A percentile compares a stretch with the other conserved stretches of the same genome.
Evolutionary conservation across 2,329 filamentous ascomycete genomes (phyloP).

Genomic region (Helicocarpus griseus): DNA sequence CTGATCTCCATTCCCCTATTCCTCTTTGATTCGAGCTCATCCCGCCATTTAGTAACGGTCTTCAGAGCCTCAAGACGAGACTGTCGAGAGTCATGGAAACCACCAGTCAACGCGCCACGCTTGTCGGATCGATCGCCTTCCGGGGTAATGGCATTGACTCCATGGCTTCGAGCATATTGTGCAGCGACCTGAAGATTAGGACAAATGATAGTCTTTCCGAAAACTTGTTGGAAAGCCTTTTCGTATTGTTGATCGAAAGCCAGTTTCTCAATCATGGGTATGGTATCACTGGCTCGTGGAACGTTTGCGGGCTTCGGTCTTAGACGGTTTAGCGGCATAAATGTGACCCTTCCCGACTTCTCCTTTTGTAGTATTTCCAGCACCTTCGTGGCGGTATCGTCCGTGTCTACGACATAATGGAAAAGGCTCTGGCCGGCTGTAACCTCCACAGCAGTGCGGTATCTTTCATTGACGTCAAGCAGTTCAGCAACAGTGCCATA

Average conservation of each 20-base stretch:
- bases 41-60: constrained; percentile 62
- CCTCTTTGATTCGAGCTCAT: constrained; percentile 60
- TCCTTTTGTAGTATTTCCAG: constrained; percentile 70
- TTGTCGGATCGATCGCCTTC: constrained; percentile 94
- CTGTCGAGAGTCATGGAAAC: constrained; percentile 76
- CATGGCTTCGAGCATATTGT: constrained; percentile 86
- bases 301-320: constrained; percentile 62
- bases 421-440: constrained; percentile 88
- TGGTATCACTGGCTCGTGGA: constrained; percentile 75
- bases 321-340: constrained; percentile 83
- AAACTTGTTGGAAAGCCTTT: constrained; percentile 85
- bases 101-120: constrained; percentile 88
- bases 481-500: constrained; percentile 91
- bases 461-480: constrained; percentile 74
- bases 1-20: constrained; percentile 57
- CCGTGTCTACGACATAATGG: constrained; percentile 90
- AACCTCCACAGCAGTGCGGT: constrained; percentile 82
- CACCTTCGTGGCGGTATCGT: constrained; percentile 73
- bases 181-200: constrained; percentile 78
- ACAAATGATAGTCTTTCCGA: constrained; percentile 90
- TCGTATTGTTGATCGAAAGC: constrained; percentile 68
- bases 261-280: constrained; percentile 78
- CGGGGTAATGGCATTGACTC: constrained; percentile 83
- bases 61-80: constrained; percentile 82
- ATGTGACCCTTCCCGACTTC: constrained; percentile 78